Base-by-base conservation (phyloP, 2,329 filamentous ascomycete genomes). In the Verticillium klebahnii region DNA sequence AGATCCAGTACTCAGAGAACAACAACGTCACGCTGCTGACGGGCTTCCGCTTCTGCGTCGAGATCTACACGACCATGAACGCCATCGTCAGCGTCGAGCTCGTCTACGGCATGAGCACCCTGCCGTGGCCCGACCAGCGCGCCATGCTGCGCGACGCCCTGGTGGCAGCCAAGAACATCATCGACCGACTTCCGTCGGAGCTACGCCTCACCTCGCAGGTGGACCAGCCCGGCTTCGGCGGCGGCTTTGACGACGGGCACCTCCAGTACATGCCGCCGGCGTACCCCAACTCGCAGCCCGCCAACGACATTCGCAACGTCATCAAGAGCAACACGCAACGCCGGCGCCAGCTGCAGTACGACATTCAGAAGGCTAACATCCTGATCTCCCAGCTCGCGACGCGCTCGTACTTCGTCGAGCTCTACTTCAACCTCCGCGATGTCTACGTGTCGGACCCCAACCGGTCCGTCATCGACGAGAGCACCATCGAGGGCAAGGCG, bases 301-400 rank as follows among this genome's bases (percentile, higher is more conserved):
- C 78, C 9, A 77, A 83, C 64, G 83, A 86, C 65, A 69, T 85
- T 17, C 80, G 82, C 52, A 80, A 78, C 45, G 73, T 78, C 8
- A 77, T 85, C 62, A 79, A 80, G 60, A 74, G 77, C 23, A 77
- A 85, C 31, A 80, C 82, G 1, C 71, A 76, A 31, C 78, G 80
- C 2, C 81, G 85, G 2, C 80, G 85, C 1, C 78, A 82, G 61
- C 73, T 93, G 5, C 91, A 95, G 71, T 92, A 89, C 67, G 93
- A 96, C 75, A 95, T 97, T 34, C 92, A 96, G 72, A 96, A 96
- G 72, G 91, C 92, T 7, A 96, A 96, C 72, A 91, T 97, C 45
- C 92, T 94, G 70, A 87, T 89, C 2, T 94, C 89, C 6, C 89
- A 93, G 69, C 80, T 97, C 11, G 88, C 89, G 2, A 96, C 92